These are phyloP conservation scores for Metschnikowia reukaufii DNA, from an alignment of 805 yeast genomes.

Conservation along the genomic window DNA sequence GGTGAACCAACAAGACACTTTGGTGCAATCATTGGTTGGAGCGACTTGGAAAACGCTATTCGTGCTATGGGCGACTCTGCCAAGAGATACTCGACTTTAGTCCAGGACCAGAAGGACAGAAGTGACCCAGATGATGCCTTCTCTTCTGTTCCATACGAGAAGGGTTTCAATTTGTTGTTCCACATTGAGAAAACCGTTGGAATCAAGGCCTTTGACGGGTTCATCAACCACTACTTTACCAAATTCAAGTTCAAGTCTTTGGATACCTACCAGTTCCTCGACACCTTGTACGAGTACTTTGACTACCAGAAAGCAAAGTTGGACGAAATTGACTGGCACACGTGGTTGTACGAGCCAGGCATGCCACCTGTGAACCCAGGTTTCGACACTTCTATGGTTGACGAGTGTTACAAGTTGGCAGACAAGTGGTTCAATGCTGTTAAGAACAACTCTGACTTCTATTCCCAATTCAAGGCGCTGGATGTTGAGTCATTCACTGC, in stretches of 20 bases:
- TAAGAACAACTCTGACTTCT: constrained; percentile 17
- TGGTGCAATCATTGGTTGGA: constrained; percentile 86
- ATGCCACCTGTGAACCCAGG: constrained; percentile 80
- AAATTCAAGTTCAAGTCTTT: constrained; percentile 69
- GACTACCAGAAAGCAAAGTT: constrained; percentile 48
- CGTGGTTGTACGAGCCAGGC: constrained; percentile 81
- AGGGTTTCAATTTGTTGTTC: constrained; percentile 79
- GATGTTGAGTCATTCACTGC: constrained; percentile 65
- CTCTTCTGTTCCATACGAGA: constrained; percentile 86
- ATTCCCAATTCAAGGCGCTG: constrained; percentile 35
- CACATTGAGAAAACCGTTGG: constrained; percentile 70
- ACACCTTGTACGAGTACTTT: constrained; percentile 68
- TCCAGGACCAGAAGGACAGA: constrained; percentile 67
- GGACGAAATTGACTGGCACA: constrained; percentile 77
- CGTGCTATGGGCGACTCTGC: constrained; percentile 59
- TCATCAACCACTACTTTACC: constrained; percentile 73
- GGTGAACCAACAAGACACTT: constrained; percentile 80
- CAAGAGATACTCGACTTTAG: constrained; percentile 56
- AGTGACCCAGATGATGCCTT: constrained; percentile 89
- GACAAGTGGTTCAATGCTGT: constrained; percentile 58
- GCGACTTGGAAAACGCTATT: constrained; percentile 67
- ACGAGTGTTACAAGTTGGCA: constrained; percentile 66
- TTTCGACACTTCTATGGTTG: constrained; percentile 77
- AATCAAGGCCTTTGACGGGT: constrained; percentile 65
- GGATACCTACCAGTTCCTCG: constrained; percentile 80